phyloP scores from a whole-genome alignment of 169 alveolate species.

The Plasmodium yoelii region DNA sequence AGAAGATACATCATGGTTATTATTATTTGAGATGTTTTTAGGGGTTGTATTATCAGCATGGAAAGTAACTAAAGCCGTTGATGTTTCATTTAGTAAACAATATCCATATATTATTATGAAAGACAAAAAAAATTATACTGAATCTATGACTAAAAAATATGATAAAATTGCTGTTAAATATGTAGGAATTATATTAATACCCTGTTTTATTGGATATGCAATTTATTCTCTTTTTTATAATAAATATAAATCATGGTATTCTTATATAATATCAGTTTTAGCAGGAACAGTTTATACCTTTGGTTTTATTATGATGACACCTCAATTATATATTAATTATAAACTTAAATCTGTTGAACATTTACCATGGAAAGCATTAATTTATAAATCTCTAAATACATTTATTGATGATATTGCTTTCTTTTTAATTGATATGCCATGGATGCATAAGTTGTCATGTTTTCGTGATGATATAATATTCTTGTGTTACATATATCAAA shows the following conservation, averaged over 20 bases:
- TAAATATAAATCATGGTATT: conserved; percentile 96
- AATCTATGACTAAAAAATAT: conserved; percentile 92
- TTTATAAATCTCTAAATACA: conserved; percentile 96
- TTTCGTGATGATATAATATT: conserved; percentile 99
- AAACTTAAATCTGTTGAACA: conserved; percentile 98
- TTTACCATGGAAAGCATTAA: conserved; percentile 98
- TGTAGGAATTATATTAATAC: conserved; percentile 90
- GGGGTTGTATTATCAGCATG: conserved; percentile 93
- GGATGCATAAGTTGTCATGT: conserved; percentile 96
- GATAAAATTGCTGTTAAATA: conserved; percentile 93
- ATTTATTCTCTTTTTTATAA: conserved; percentile 92
- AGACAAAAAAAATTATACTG: conserved; percentile 86
- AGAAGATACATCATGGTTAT: conserved; percentile 93
- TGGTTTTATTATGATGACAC: conserved; percentile 97
- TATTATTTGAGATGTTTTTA: conserved; percentile 91
- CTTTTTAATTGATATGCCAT: conserved; percentile 98
- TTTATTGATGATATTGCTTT: conserved; percentile 98
- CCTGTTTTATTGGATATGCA: conserved; percentile 92
- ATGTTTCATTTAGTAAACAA: conserved; percentile 81
- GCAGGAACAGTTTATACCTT: conserved; percentile 95
- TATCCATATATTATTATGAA: conserved; percentile 90
- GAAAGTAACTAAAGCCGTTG: conserved; percentile 96
- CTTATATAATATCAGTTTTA: conserved; percentile 92
- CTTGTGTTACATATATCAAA: conserved; percentile 95
- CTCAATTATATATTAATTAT: conserved; percentile 98